phyloP scores from a whole-genome alignment of 1,139 yeast genomes.

The Saccharomycopsis crataegensis region DNA sequence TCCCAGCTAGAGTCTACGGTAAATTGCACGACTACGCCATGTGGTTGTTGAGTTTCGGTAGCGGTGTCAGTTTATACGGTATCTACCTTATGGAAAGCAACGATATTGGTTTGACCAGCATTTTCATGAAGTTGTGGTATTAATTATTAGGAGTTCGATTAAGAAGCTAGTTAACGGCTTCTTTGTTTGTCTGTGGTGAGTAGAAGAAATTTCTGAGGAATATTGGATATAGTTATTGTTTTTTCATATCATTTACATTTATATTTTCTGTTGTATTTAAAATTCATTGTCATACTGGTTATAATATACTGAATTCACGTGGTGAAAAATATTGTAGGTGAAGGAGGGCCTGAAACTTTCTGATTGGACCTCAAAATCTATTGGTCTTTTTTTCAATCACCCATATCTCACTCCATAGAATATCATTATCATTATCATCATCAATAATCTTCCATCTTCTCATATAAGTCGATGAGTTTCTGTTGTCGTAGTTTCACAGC shows the following conservation, averaged over 20 bases:
- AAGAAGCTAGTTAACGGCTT: not conserved
- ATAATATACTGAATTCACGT: too few species aligned
- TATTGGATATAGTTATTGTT: too few species aligned
- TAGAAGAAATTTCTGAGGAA: too few species aligned
- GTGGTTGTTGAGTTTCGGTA: constrained; percentile 60
- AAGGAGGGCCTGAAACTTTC: too few species aligned
- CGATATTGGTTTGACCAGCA: constrained; percentile 43
- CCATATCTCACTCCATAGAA: too few species aligned
- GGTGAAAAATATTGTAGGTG: too few species aligned
- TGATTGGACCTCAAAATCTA: too few species aligned
- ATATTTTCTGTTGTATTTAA: not conserved
- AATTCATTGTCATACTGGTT: not conserved
- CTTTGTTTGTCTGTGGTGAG: not conserved
- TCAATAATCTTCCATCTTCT: too few species aligned
- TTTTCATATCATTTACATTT: not conserved
- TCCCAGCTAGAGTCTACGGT: constrained; percentile 80
- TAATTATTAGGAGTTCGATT: not conserved
- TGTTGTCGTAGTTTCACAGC: too few species aligned
- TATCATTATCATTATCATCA: too few species aligned
- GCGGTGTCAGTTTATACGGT: constrained; percentile 71
- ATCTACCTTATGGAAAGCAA: constrained; percentile 71
- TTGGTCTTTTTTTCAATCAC: too few species aligned
- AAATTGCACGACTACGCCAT: constrained; percentile 57
- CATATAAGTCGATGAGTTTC: too few species aligned
- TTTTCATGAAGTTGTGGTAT: constrained; percentile 19